Evolutionary conservation across 1,284 basidiomycete species (phyloP), one percentile per base, ranked within the genome.

Genomic region (Leccinum colubrinum): DNA sequence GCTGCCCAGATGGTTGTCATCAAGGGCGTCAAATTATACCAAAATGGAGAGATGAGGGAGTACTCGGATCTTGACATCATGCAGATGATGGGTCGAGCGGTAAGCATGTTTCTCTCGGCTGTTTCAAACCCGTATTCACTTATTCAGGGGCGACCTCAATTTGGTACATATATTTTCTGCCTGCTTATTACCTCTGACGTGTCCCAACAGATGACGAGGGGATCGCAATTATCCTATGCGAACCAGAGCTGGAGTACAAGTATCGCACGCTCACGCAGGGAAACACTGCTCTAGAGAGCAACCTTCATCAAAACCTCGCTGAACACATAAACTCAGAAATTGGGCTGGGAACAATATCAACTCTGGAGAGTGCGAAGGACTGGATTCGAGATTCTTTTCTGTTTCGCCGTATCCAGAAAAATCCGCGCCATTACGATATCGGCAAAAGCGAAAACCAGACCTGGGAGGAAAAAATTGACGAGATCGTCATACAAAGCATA

Each of bases 241-340:
- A 94, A 73, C 78, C 77, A 25, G 83, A 85, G n/a, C 79, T 92
- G 0, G 88, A 91, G 71, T 71, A 75, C 9, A 93, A 93, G 70
- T 95, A 94, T 73, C 80, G 81, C 56, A 76, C 81, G 12, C 80
- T 93, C 41, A 79, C 81, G 1, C 85, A 88, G 66, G 88, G 85
- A 15, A 83, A 81, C 60, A 94, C 90, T 0, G 77, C 88, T 25
- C 80, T 97, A 43, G 95, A 97, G 75, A 95, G 92, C 72, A 90
- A 84, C 64, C 82, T 97, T 33, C 95, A 97, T 73, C 78, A 80
- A 58, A 91, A 93, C 70, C 83, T 98, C 9, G 80, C 87, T 2
- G 95, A 97, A 72, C 94, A 97, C 72, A 78, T 98, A 68, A 97
- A 97, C 71, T 95, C 94, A 2, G 96, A 98, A 77, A 90, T 97